phyloP scores from a whole-genome alignment of 202 grass and related monocot species.

The Zoysia matrella region DNA sequence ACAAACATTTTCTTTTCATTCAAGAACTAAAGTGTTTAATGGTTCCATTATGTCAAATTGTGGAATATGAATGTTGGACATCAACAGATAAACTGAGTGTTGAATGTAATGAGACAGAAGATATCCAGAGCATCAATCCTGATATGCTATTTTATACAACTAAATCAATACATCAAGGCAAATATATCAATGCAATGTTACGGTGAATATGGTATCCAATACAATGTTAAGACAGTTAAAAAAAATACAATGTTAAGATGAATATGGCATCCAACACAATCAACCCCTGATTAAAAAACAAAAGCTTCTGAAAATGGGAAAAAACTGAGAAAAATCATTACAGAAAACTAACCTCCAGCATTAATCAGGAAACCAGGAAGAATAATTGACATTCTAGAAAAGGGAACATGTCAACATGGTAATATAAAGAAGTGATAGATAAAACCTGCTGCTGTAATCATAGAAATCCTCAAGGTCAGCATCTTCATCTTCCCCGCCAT shows the following conservation, averaged over 20 bases:
- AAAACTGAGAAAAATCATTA: not conserved
- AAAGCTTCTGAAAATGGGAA: not conserved
- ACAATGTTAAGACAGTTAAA: not conserved
- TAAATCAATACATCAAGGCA: not conserved
- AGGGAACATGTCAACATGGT: constrained; percentile 10
- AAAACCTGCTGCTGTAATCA: constrained; percentile 92
- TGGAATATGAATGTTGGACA: not conserved
- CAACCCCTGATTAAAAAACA: not conserved
- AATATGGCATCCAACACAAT: not conserved
- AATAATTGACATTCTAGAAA: not conserved
- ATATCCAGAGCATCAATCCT: constrained; percentile 6
- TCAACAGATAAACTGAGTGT: not conserved
- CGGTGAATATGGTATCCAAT: constrained; percentile 1
- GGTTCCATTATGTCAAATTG: constrained; percentile 2
- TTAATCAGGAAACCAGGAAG: not conserved
- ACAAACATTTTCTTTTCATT: not conserved
- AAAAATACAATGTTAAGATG: not conserved
- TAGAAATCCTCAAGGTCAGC: constrained; percentile 96
- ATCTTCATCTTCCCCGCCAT: constrained; percentile 96
- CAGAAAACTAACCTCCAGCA: not conserved
- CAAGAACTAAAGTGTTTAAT: not conserved
- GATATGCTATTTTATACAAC: not conserved
- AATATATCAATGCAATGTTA: not conserved
- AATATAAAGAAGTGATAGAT: constrained; percentile 7
- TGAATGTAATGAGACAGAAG: not conserved